Evolutionary conservation across 805 yeast genomes (phyloP).

Genomic region (Myxozyma neglecta): DNA sequence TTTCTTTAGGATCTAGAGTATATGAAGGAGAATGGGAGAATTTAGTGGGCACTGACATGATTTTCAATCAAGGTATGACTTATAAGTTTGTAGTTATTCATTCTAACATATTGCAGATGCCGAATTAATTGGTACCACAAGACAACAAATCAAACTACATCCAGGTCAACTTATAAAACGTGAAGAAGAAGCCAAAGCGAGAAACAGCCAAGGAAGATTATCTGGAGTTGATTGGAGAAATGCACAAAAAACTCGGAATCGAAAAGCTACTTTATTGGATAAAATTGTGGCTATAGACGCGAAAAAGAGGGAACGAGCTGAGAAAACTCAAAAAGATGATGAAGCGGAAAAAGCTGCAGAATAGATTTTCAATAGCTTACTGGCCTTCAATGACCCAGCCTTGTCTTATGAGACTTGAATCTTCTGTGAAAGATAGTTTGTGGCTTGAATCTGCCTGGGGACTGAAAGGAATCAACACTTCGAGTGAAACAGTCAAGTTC

Average conservation of each 20-base stretch:
- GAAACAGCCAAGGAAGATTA: constrained; percentile 7
- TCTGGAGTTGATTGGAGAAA: constrained; percentile 21
- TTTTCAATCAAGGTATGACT: constrained; percentile 18
- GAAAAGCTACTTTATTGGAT: constrained; percentile 15
- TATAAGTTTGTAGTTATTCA: neutral
- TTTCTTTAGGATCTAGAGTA: constrained; percentile 23
- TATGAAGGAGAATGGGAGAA: constrained; percentile 31
- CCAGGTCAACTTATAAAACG: constrained; percentile 21
- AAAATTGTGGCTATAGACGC: constrained; percentile 15
- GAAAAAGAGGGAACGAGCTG: neutral
- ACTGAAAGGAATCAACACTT: too few species aligned
- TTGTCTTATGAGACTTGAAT: too few species aligned
- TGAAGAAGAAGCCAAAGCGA: neutral
- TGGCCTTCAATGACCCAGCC: too few species aligned
- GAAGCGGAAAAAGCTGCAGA: too few species aligned
- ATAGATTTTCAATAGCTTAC: too few species aligned
- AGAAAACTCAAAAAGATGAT: too few species aligned
- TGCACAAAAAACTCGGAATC: constrained; percentile 1
- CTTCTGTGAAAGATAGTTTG: too few species aligned
- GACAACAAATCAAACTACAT: constrained; percentile 19
- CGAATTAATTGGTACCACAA: constrained; percentile 16
- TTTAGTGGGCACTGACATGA: constrained; percentile 28
- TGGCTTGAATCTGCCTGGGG: too few species aligned
- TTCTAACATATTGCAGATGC: constrained; percentile 5
- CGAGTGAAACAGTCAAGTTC: too few species aligned